These are phyloP conservation scores for Aeminium ludgeri DNA, from an alignment of 495 filamentous ascomycete genomes.

Conservation along the genomic window DNA sequence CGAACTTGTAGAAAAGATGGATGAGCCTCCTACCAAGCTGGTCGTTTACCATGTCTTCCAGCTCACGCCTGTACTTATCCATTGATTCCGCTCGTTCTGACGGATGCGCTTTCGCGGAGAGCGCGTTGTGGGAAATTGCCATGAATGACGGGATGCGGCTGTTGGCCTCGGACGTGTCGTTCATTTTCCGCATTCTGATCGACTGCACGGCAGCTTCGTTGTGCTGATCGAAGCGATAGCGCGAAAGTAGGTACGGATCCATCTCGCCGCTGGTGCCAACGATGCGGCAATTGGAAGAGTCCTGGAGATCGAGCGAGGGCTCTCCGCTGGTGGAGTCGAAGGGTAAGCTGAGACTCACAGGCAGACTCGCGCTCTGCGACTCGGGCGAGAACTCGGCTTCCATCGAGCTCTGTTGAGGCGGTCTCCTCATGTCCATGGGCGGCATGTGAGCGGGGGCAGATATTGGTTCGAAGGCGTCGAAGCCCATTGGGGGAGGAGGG, in stretches of 20 bases:
- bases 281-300: constrained; percentile 7
- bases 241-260: constrained; percentile 11
- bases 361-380: neutral
- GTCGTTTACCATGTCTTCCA: constrained; percentile 14
- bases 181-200: constrained; percentile 12
- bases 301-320: constrained; percentile 8
- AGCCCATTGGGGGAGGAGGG: neutral
- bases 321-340: constrained; percentile 10
- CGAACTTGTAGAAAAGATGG: constrained; percentile 14
- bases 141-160: constrained; percentile 9
- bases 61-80: constrained; percentile 7
- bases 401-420: neutral
- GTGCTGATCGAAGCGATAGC: constrained; percentile 12
- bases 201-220: constrained; percentile 14
- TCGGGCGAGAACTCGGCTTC: constrained; percentile 6
- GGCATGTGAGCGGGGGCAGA: constrained; percentile 1
- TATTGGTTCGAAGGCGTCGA: constrained; percentile 6
- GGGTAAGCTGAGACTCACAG: constrained; percentile 2
- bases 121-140: constrained; percentile 13
- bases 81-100: constrained; percentile 1
- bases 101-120: constrained; percentile 13
- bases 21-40: constrained; percentile 14
- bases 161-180: constrained; percentile 1
- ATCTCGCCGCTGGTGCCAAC: constrained; percentile 11
- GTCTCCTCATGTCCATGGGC: neutral